A percentile compares a stretch with the other conserved stretches of the same genome.
Conservation (phyloP, 2,329 filamentous ascomycete species). For the Lecanicillium sp. region DNA sequence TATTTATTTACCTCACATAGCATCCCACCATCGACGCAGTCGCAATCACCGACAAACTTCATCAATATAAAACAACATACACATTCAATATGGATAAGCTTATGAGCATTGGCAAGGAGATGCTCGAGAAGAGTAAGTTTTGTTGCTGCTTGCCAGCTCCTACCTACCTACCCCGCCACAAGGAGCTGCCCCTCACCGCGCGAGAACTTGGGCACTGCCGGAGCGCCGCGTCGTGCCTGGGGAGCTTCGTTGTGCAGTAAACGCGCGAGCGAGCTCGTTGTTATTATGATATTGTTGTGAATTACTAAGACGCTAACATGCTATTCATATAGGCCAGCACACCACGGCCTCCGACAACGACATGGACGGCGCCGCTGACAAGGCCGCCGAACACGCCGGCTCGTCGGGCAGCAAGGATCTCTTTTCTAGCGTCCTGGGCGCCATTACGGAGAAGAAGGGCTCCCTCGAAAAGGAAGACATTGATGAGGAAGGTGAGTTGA, state of each 20-base stretch:
- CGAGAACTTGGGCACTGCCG: no score
- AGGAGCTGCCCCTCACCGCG: conserved; percentile 1
- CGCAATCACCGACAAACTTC: background rate
- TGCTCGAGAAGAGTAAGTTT: conserved; percentile 16
- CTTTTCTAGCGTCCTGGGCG: conserved; percentile 40
- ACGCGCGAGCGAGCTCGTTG: no score
- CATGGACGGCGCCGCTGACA: conserved; percentile 37
- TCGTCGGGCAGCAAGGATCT: conserved; percentile 37
- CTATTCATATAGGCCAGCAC: background rate
- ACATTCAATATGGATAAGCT: conserved; percentile 30
- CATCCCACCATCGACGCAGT: background rate
- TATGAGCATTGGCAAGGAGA: conserved; percentile 29
- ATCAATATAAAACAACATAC: no score
- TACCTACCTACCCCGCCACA: conserved; percentile 4
- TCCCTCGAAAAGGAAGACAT: conserved; percentile 39
- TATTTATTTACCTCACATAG: background rate
- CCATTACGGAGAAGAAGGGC: conserved; percentile 41
- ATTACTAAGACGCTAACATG: background rate
- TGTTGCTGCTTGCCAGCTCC: no score
- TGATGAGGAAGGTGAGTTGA: conserved; percentile 39
- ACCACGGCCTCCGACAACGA: conserved; percentile 30
- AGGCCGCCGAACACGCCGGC: conserved; percentile 39
- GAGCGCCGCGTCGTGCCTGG: no score
- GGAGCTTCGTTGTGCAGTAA: no score
- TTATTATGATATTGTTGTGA: no score